Evolutionary conservation across 192 early-diverging fungal genomes (phyloP).

Genomic region (Mortierella alpina): DNA sequence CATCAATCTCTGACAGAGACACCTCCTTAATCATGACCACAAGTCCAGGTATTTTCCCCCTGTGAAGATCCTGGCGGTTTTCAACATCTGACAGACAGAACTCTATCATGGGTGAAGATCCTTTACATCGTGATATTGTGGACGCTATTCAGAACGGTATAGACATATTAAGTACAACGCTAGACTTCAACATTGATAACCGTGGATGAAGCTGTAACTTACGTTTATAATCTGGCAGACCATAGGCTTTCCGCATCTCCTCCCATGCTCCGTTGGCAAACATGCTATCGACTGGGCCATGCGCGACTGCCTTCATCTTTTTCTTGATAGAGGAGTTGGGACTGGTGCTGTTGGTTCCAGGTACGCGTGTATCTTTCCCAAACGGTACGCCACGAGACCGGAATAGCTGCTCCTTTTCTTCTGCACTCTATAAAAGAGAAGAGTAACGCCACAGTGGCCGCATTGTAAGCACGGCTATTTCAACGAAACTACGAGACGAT

Average conservation of each 20-base stretch:
- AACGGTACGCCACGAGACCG: constrained; percentile 28
- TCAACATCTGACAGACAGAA: constrained; percentile 27
- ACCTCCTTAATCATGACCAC: constrained; percentile 44
- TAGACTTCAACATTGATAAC: background rate
- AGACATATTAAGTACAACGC: background rate
- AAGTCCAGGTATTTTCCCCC: constrained; percentile 21
- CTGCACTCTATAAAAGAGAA: constrained; percentile 21
- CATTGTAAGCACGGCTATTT: background rate
- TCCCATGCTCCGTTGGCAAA: constrained; percentile 33
- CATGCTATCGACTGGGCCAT: constrained; percentile 40
- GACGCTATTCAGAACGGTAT: constrained; percentile 17
- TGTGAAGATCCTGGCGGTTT: constrained; percentile 16
- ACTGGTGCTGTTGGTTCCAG: background rate
- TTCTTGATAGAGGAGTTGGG: constrained; percentile 38
- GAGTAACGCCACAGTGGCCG: background rate
- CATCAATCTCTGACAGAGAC: constrained; percentile 36
- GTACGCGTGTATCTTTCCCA: background rate
- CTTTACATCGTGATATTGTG: constrained; percentile 15
- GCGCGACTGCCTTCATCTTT: constrained; percentile 28
- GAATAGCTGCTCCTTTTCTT: constrained; percentile 33
- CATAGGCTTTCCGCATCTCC: constrained; percentile 22
- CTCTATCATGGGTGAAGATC: constrained; percentile 5
- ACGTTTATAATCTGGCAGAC: constrained; percentile 41
- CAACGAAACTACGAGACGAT: background rate
- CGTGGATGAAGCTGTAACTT: background rate